Evolutionary conservation across 2,329 filamentous ascomycete genomes (phyloP).

Genomic region (Penicillium sp.): DNA sequence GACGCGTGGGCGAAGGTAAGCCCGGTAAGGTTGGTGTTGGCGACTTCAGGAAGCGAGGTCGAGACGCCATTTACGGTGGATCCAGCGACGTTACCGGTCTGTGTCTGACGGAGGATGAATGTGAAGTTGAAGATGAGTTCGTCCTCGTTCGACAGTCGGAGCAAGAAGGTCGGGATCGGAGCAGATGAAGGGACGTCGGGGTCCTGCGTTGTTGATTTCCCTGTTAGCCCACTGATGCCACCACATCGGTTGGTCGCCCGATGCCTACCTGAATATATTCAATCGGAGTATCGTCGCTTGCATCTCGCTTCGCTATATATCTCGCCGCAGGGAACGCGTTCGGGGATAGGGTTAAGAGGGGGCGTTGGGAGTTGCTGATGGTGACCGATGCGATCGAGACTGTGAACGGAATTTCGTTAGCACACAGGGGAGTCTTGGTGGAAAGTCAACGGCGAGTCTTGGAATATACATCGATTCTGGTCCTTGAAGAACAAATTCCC

Average conservation of each 20-base stretch:
- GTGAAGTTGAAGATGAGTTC: slow-evolving; percentile 93
- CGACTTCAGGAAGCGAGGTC: slow-evolving; percentile 53
- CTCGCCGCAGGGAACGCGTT: slow-evolving; percentile 86
- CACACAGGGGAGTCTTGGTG: neutral
- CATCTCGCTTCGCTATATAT: slow-evolving; percentile 72
- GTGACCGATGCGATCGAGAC: slow-evolving; percentile 85
- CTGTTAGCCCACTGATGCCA: slow-evolving; percentile 8
- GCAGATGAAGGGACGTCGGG: slow-evolving; percentile 63
- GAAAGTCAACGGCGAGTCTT: neutral
- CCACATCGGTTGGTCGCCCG: too few relatives aligned
- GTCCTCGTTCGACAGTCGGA: slow-evolving; percentile 87
- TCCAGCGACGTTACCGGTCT: slow-evolving; percentile 55
- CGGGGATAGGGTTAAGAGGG: slow-evolving; percentile 76
- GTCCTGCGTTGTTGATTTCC: slow-evolving; percentile 62
- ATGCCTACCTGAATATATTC: slow-evolving; percentile 87
- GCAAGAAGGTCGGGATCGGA: slow-evolving; percentile 70
- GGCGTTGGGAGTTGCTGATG: slow-evolving; percentile 78
- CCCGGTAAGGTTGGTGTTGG: slow-evolving; percentile 81
- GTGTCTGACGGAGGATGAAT: slow-evolving; percentile 71
- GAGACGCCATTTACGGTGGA: slow-evolving; percentile 55
- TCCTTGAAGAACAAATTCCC: slow-evolving; percentile 85
- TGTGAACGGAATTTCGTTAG: slow-evolving; percentile 44
- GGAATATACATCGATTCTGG: slow-evolving; percentile 77
- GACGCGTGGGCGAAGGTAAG: slow-evolving; percentile 92
- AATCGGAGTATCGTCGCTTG: slow-evolving; percentile 74